Evolutionary conservation across 176 grass and related monocot genomes (phyloP), one percentile per base, ranked within the genome.

Genomic region (Elymus sibiricus): DNA sequence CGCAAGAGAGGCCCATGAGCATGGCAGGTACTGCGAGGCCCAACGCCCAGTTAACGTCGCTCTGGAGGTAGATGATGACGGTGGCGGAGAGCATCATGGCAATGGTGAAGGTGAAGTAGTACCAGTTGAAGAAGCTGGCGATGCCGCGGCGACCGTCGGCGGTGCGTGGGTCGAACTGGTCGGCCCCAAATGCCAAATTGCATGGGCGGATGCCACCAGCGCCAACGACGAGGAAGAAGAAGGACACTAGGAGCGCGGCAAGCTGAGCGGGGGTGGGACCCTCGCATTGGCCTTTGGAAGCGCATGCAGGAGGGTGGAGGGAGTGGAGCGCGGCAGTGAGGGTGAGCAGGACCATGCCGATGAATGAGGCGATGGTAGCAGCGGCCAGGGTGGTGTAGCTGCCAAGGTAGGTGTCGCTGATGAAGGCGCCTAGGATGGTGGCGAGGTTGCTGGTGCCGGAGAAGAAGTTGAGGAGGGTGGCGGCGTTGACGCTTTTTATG

Each of bases 161-260:
- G 11, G 42, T 44, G 11, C 90, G 79, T 87, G 79, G 16, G 58
- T 27, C 82, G 88, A 97, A 93, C 85, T 97, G 95, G 78, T 97
- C 95, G 11, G 95, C 95, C 43, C 95, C 95, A 74, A 97, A 97
- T 9, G 95, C 81, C 6, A 94, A 81, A 43, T 86, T 94, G 79
- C 95, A 97, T 4, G 95, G 95, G 4, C 95, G 86, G 62, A 97
- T 94, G 6, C 95, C 95, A 1, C 90, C 95, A 1, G 91, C 87
- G 13, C 94, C 94, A 9, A 94, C n/a, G 58, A 83, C 29, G 25
- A 93, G 47, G 1, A 90, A 79, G 11, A 83, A 61, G 75, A 97
- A 91, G 31, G 89, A 77, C 0, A 14, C 19, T 35, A 91, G 80
- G 35, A 97, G 84, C 34, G 81, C 69, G 16, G 87, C 56, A 2